These are phyloP conservation scores for Calonectria honghensis DNA, from an alignment of 2,329 filamentous ascomycete species.

Conservation along the genomic window DNA sequence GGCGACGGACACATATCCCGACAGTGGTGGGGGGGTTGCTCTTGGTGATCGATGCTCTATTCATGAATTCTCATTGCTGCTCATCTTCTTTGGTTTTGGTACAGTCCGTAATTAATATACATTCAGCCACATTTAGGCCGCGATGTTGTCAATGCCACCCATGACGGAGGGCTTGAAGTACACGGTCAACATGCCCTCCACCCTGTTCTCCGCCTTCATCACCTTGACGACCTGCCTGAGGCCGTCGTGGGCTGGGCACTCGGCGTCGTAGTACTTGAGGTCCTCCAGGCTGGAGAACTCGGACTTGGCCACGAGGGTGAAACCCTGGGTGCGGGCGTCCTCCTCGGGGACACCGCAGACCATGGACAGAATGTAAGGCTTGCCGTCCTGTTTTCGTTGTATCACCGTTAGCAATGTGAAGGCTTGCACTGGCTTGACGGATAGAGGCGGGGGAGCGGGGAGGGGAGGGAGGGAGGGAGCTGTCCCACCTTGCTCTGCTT, in stretches of 20 bases:
- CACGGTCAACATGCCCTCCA: slow-evolving; percentile 63
- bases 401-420: slow-evolving; percentile 17
- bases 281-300: slow-evolving; percentile 80
- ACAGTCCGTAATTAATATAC: slow-evolving; percentile 7
- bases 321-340: slow-evolving; percentile 78
- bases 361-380: slow-evolving; percentile 80
- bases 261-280: slow-evolving; percentile 81
- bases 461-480: not conserved
- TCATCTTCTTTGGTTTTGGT: slow-evolving; percentile 2
- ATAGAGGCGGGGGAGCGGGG: not conserved
- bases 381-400: slow-evolving; percentile 74
- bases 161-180: slow-evolving; percentile 62
- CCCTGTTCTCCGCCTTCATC: slow-evolving; percentile 59
- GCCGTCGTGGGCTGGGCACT: slow-evolving; percentile 64
- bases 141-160: slow-evolving; percentile 48
- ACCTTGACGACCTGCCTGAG: slow-evolving; percentile 62
- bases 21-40: not conserved
- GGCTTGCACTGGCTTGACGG: not conserved
- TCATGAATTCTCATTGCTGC: not conserved
- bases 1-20: not conserved
- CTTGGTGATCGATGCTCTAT: slow-evolving; percentile 10
- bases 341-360: slow-evolving; percentile 72
- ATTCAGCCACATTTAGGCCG: not conserved
- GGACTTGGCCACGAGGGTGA: slow-evolving; percentile 77
- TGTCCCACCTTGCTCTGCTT: slow-evolving; percentile 64